A percentile compares a stretch with the other conserved stretches of the same genome.
These are phyloP conservation scores for Verticillium tricorpus DNA, from an alignment of 2,329 filamentous ascomycete genomes.

Conservation along the genomic window DNA sequence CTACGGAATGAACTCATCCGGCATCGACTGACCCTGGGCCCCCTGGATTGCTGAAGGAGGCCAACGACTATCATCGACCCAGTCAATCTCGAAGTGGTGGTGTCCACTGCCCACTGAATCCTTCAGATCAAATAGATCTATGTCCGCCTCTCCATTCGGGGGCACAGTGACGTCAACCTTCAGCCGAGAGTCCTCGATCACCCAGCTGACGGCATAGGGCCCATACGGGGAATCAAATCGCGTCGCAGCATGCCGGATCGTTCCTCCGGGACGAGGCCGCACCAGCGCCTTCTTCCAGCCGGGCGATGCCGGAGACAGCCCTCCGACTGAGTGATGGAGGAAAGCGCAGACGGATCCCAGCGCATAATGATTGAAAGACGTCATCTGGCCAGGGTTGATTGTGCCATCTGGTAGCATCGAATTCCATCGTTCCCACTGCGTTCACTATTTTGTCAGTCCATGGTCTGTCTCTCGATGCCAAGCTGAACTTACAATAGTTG, in stretches of 20 bases:
- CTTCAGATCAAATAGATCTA: slow-evolving; percentile 3
- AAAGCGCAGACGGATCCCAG: slow-evolving; percentile 33
- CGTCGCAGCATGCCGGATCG: slow-evolving; percentile 3
- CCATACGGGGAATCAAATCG: slow-evolving; percentile 6
- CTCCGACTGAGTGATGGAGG: slow-evolving; percentile 23
- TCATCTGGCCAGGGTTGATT: slow-evolving; percentile 35
- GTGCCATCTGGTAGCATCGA: slow-evolving; percentile 28
- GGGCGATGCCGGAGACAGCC: slow-evolving; percentile 13
- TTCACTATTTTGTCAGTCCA: background rate
- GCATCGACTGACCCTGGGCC: slow-evolving; percentile 1
- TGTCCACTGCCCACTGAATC: background rate
- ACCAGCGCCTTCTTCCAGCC: slow-evolving; percentile 18
- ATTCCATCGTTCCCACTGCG: slow-evolving; percentile 36
- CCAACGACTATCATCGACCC: background rate
- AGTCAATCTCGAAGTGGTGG: background rate
- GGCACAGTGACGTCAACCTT: slow-evolving; percentile 6
- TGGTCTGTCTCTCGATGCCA: background rate
- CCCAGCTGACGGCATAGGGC: background rate
- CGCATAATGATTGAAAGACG: slow-evolving; percentile 36
- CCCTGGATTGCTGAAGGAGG: slow-evolving; percentile 1
- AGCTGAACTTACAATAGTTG: slow-evolving; percentile 20
- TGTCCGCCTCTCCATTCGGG: slow-evolving; percentile 2
- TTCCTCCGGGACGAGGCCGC: slow-evolving; percentile 3
- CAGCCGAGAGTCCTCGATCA: background rate
- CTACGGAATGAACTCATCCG: background rate